Evolutionary conservation across 139 green algal species (phyloP), one percentile per base, ranked within the genome.

Genomic region (Coelastrella sp.): DNA sequence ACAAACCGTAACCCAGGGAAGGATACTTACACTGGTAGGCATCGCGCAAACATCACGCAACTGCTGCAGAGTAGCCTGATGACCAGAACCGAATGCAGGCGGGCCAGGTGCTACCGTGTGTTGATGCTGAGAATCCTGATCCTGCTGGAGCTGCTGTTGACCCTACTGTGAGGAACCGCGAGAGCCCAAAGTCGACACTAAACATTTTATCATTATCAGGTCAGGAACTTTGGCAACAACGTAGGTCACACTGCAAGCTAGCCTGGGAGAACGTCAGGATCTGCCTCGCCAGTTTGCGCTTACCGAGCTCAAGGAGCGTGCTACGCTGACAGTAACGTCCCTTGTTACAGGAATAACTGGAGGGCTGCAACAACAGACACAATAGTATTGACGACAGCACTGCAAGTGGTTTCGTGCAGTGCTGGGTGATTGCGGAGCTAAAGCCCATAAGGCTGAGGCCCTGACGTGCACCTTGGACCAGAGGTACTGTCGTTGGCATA

Each of bases 301-400:
- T 58, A 87, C 81, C 81, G 81, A 87, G 64, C 81, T 87, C 14
- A 87, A 13, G 5, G 81, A 87, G n/a, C 61, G 61, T 17, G 81
- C 47, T 7, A 87, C 64, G 23, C 73, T 87, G 61, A 77, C 81
- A 61, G 81, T 61, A 19, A 87, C 81, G 23, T 87, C 81, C n/a
- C 81, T 68, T 32, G 64, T 77, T 17, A 77, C 13, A 17, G 81
- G 13, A 61, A 61, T 77, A 59, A 59, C 10, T 22, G 61, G 23
- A 56, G 79, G 57, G n/a, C 79, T 85, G 79, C 79, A 68, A 22
- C 8, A 6, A 76, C 16, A 76, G 8, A 5, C 16, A 23, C 2
- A 76, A 10, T 8, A 17, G 16, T 76, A 22, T 22, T 17, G 16
- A 22, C 17, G 17, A 32, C 14, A 76, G 16, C 17, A 17, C 68